phyloP scores from a whole-genome alignment of 139 green algal genomes.

The Volvox reticuliferus region DNA sequence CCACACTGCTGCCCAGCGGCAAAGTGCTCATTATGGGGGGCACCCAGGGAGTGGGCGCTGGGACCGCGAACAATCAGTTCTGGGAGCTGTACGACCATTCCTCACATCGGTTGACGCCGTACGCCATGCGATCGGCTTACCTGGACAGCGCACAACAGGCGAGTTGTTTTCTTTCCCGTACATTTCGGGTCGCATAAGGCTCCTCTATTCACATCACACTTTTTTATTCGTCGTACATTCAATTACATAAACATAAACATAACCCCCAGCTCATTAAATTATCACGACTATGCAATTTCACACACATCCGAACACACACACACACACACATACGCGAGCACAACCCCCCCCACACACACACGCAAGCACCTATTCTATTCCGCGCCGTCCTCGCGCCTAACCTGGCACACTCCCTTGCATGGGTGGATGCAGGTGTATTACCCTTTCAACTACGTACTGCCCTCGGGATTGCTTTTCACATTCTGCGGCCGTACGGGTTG shows the following conservation, averaged over 20 bases:
- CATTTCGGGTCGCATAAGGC: no score
- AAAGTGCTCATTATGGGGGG: constrained; percentile 60
- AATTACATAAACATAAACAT: no score
- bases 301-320: no score
- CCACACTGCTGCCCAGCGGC: constrained; percentile 53
- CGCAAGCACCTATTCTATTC: no score
- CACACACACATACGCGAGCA: no score
- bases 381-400: no score
- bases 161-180: not conserved
- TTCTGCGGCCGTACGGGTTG: constrained; percentile 42
- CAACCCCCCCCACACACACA: no score
- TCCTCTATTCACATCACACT: no score
- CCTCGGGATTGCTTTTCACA: constrained; percentile 51
- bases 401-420: no score
- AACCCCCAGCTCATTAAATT: no score
- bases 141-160: constrained; percentile 43
- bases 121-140: constrained; percentile 20
- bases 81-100: constrained; percentile 55
- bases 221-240: not conserved
- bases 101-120: not conserved
- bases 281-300: no score
- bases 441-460: constrained; percentile 57
- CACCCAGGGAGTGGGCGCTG: constrained; percentile 56
- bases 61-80: constrained; percentile 50
- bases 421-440: constrained; percentile 51